Percentiles rank a stretch among this genome's conserved stretches.
These are phyloP conservation scores for Mycena sanguinolenta DNA, from an alignment of 768 basidiomycete genomes.

Conservation along the genomic window DNA sequence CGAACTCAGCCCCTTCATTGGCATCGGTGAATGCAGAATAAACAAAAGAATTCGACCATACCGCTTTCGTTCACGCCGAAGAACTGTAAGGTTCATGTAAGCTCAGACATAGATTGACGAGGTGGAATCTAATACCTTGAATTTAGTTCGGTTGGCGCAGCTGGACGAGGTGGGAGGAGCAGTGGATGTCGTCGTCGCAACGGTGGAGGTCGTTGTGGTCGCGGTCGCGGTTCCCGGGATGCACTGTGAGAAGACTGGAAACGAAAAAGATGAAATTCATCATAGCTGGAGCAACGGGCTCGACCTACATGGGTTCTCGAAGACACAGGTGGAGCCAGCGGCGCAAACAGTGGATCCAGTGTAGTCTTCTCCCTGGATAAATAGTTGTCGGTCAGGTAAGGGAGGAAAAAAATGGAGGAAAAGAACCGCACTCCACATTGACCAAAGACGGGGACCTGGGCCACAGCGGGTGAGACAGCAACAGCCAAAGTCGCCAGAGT, in stretches of 20 bases:
- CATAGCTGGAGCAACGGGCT: background rate
- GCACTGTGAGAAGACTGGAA: conserved; percentile 64
- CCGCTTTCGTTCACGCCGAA: conserved; percentile 76
- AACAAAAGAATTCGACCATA: background rate
- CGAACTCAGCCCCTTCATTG: conserved; percentile 63
- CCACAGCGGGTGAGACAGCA: conserved; percentile 47
- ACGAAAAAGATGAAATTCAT: background rate
- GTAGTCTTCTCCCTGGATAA: conserved; percentile 55
- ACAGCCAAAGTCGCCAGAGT: conserved; percentile 47
- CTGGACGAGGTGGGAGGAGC: conserved; percentile 43
- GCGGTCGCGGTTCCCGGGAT: conserved; percentile 41
- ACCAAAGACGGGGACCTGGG: conserved; percentile 58
- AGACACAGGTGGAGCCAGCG: conserved; percentile 57
- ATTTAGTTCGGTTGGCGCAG: conserved; percentile 59
- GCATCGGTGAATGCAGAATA: background rate
- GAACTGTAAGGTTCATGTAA: conserved; percentile 43
- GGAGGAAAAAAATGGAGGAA: conserved; percentile 12
- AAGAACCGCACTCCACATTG: conserved; percentile 62
- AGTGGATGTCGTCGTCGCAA: conserved; percentile 44
- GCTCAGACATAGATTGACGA: background rate
- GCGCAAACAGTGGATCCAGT: conserved; percentile 61
- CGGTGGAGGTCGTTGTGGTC: conserved; percentile 41
- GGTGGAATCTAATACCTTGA: conserved; percentile 47
- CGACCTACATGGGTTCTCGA: conserved; percentile 57
- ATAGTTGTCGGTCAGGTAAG: background rate